Conservation (phyloP, 2,329 filamentous ascomycete species). For the Aspergillus oerlinghausenensis region DNA sequence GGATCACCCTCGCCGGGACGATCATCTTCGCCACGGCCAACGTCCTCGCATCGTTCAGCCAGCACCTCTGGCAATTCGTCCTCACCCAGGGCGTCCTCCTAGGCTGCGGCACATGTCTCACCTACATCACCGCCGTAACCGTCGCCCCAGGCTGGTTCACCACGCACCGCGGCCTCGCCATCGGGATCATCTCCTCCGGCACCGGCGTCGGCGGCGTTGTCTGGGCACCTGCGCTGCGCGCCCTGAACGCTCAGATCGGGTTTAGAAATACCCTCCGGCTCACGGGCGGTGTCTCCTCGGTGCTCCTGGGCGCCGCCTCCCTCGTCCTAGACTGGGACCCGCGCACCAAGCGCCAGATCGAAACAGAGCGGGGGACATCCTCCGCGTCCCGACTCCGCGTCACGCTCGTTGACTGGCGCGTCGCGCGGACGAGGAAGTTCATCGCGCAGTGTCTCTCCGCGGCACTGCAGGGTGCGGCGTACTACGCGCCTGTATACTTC, state of each 20-base stretch:
- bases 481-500: conserved; percentile 39
- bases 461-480: conserved; percentile 37
- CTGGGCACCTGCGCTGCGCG: conserved; percentile 33
- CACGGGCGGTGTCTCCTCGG: conserved; percentile 25
- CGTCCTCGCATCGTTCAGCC: conserved; percentile 33
- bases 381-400: conserved; percentile 20
- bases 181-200: conserved; percentile 38
- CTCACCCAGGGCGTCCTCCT: conserved; percentile 36
- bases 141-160: conserved; percentile 39
- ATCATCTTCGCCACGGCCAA: conserved; percentile 31
- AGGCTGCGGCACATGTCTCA: conserved; percentile 36
- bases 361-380: conserved; percentile 12
- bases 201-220: conserved; percentile 39
- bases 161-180: conserved; percentile 33
- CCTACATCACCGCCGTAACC: conserved; percentile 37
- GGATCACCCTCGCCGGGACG: conserved; percentile 30
- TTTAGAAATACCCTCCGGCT: conserved; percentile 37
- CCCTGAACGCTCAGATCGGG: conserved; percentile 30
- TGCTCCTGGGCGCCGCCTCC: conserved; percentile 25
- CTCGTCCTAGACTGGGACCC: conserved; percentile 29
- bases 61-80: conserved; percentile 31
- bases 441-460: conserved; percentile 34
- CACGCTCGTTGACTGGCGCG: conserved; percentile 29
- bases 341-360: conserved; percentile 19
- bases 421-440: conserved; percentile 28